phyloP scores from a whole-genome alignment of 345 rosid genomes.

The Brassica juncea region DNA sequence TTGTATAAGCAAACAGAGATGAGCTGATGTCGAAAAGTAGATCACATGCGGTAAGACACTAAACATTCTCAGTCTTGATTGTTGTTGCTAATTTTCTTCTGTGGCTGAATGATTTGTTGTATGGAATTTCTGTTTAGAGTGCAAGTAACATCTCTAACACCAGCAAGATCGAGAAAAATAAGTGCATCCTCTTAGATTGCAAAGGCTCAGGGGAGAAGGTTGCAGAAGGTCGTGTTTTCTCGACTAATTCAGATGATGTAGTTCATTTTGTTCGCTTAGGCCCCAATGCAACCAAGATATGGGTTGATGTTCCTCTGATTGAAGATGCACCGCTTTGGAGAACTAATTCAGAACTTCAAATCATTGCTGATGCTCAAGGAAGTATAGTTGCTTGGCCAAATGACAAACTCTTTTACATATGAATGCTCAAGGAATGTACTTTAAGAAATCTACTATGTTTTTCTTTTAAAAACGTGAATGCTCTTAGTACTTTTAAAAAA shows the following conservation, averaged over 20 bases:
- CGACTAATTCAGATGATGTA: neutral
- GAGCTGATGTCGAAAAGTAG: neutral
- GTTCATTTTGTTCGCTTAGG: neutral
- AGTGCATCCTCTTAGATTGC: neutral
- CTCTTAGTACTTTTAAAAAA: neutral
- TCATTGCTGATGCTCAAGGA: neutral
- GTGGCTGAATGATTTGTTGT: neutral
- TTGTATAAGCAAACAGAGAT: neutral
- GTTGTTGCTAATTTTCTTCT: neutral
- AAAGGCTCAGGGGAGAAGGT: neutral
- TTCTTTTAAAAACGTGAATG: neutral
- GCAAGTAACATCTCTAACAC: neutral
- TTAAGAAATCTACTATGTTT: neutral
- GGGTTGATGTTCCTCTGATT: neutral
- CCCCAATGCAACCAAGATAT: neutral
- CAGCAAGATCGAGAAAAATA: neutral
- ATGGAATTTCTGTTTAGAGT: neutral
- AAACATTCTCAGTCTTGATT: neutral
- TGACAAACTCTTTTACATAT: constrained; percentile 3
- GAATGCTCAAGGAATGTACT: neutral
- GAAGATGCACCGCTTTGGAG: neutral
- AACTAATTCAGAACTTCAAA: neutral
- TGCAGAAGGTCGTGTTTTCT: neutral
- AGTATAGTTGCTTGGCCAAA: constrained; percentile 5
- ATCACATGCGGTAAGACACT: neutral